Base-by-base conservation (phyloP, 2,329 filamentous ascomycete genomes). In the Pseudocercospora musae region DNA sequence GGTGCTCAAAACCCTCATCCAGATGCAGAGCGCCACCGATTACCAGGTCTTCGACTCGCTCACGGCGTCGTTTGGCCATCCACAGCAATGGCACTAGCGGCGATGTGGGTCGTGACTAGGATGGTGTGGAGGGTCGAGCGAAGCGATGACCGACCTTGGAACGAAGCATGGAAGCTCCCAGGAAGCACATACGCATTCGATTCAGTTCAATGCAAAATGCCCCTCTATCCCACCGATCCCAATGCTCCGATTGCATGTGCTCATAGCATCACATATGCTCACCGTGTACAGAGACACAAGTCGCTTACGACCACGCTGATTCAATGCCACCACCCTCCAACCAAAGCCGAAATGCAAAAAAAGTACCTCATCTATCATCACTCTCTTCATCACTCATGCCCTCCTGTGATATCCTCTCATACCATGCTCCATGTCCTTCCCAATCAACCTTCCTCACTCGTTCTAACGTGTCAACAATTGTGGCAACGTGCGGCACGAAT, bases 381-480 rank as follows among this genome's bases (percentile, higher is more conserved):
- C 15, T 52, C 23, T 52, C 15, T 31, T 52, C 49, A 52, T 52
- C 11, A 29, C 49, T 18, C 15, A 18, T 27, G 25, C 49, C n/a
- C 65, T 85, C 80, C 73, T 82, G 84, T 0, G 86, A 84, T 65
- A 90, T 82, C 50, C 81, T 77, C 75, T 91, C 88, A 81, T 90
- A 92, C 88, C 88, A 91, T 48, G 78, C 71, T 11, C 85, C 85
- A 74, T 92, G 89, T 7, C 85, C 83, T 64, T 85, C 86, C 65
- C 87, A 82, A 72, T 92, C 89, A 4, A 92, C 86, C 4, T 78
- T 78, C 13, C 87, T 86, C 3, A 92, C 82, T 71, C 84, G 83
- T 46, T 84, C 82, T 63, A 92, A 77, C 71, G 88, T 81, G 33
- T 91, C 88, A 7, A 90, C 86, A 68, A 92, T 87, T 54, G 86